Evolutionary conservation across 1,139 yeast species (phyloP).

Genomic region (Taiozyma sp.): DNA sequence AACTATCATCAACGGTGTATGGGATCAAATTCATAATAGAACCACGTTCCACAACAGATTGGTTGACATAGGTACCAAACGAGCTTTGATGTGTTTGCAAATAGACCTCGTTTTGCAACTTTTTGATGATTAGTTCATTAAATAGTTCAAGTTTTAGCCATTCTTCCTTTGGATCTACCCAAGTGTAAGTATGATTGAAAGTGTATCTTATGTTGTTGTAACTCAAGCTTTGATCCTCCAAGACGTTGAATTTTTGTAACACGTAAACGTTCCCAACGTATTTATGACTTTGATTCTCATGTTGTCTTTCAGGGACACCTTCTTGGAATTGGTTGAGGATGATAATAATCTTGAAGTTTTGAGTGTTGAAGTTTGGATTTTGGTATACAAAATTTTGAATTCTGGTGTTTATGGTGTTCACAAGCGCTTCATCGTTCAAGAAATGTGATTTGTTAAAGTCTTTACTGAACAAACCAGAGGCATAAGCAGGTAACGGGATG

Average conservation of each 20-base stretch:
- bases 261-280: conserved; percentile 23
- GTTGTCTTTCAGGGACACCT: conserved; percentile 19
- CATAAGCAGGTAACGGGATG: conserved; percentile 19
- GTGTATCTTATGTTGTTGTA: conserved; percentile 17
- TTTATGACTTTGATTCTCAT: conserved; percentile 20
- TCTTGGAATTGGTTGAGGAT: conserved; percentile 19
- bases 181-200: conserved; percentile 18
- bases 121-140: conserved; percentile 19
- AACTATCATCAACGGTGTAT: conserved; percentile 17
- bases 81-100: conserved; percentile 17
- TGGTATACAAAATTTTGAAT: conserved; percentile 16
- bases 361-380: conserved; percentile 8
- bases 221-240: conserved; percentile 17
- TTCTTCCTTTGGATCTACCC: conserved; percentile 22
- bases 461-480: conserved; percentile 17
- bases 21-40: conserved; percentile 17
- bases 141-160: conserved; percentile 16
- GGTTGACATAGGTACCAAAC: conserved; percentile 19
- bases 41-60: conserved; percentile 16
- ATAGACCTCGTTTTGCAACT: conserved; percentile 17
- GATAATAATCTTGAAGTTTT: conserved; percentile 15
- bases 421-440: conserved; percentile 14
- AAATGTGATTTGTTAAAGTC: conserved; percentile 17
- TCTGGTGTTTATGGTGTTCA: conserved; percentile 12
- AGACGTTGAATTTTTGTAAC: conserved; percentile 14